Percentiles rank a stretch among this genome's conserved stretches.
Evolutionary conservation across 768 basidiomycete species (phyloP).

Genomic region (Leccinum broughii): DNA sequence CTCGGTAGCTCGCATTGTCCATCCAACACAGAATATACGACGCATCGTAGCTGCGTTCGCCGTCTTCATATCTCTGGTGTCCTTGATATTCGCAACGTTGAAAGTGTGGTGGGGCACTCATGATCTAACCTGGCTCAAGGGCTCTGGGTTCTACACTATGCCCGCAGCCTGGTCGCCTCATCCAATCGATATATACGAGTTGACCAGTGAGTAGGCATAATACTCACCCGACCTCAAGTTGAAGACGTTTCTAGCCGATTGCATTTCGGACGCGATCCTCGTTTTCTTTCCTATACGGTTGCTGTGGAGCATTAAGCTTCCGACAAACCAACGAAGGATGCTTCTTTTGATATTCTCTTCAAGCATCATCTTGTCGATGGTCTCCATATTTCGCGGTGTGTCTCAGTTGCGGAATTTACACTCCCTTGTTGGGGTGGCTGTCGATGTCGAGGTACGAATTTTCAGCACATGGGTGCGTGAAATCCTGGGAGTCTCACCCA

Average conservation of each 20-base stretch:
- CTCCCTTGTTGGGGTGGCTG: constrained; percentile 11
- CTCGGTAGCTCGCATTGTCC: constrained; percentile 23
- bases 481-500: neutral
- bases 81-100: neutral
- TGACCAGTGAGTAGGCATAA: constrained; percentile 17
- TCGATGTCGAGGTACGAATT: constrained; percentile 17
- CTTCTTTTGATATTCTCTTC: constrained; percentile 16
- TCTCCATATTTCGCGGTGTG: constrained; percentile 15
- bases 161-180: constrained; percentile 4
- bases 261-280: constrained; percentile 21
- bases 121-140: neutral
- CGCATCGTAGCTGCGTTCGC: constrained; percentile 11
- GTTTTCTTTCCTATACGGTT: constrained; percentile 13
- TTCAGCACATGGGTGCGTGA: too few relatives aligned
- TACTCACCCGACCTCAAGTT: neutral
- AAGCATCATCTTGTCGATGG: constrained; percentile 11
- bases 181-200: constrained; percentile 9
- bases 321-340: constrained; percentile 15
- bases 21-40: constrained; percentile 10
- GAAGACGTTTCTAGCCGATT: constrained; percentile 20
- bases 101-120: constrained; percentile 8
- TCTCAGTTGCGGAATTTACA: constrained; percentile 9
- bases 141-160: neutral
- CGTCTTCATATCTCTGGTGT: constrained; percentile 12
- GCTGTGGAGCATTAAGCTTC: constrained; percentile 15